Base-by-base conservation (phyloP, 1,284 basidiomycete genomes). In the Ustilago loliicola region DNA sequence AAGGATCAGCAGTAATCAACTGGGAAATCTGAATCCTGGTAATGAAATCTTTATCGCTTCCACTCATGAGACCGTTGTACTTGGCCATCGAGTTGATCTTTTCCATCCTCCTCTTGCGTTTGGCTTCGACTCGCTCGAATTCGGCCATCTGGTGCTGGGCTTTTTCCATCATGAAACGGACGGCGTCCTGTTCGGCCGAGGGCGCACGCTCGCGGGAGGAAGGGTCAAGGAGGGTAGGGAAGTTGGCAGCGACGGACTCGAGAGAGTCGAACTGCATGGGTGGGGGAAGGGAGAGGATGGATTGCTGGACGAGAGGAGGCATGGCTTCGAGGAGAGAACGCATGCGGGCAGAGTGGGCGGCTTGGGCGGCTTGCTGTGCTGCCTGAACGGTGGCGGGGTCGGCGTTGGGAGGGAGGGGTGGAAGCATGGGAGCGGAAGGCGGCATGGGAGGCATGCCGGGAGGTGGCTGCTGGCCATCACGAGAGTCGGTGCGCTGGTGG, bases 21-120 rank as follows among this genome's bases (percentile, higher is more conserved):
- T 99, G 96, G 1, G 95, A 98, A 53, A 99, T 94, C 88, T 99
- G 97, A 71, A 99, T 99, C 45, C 97, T 92, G 25, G 97, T 99
- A 87, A 99, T 99, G 86, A 99, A 99, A 86, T 99, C 97, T 88
- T 99, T 99, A 89, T 99, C 97, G 17, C 94, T 96, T 87, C 95
- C 94, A 0, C 93, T 95, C 97, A 99, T 99, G 63, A 98, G 90
- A 86, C 98, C 96, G 86, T 99, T 99, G 88, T 97, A 95, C 79
- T 93, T 92, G 63, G 95, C 91, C 95, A 97, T 87, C 51, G 76
- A 84, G 69, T 79, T 88, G 72, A 86, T 79, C 74, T 86, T 86
- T 42, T 77, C 76, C 55, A 80, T 69, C 50, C 82, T 68, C n/a
- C 67, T 57, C 42, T 80, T 76, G 48, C 79, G 75, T 50, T 81